These are phyloP conservation scores for Choanephora cucurbitarum DNA, from an alignment of 371 early-diverging fungal species.

Conservation along the genomic window DNA sequence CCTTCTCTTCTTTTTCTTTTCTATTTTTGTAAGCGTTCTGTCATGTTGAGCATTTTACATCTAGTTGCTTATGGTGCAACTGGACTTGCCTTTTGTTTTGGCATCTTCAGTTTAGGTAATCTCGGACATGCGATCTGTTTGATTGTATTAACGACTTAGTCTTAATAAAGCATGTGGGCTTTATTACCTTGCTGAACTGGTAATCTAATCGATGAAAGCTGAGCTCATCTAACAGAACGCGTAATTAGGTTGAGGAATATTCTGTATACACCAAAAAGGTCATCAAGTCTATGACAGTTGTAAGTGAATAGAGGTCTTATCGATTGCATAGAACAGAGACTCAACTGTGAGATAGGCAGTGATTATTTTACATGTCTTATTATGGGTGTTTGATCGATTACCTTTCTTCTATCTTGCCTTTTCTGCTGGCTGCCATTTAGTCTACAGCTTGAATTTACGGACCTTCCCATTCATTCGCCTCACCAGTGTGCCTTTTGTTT, in stretches of 20 bases:
- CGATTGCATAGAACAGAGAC: too few relatives aligned
- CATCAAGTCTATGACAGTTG: slow-evolving; percentile 69
- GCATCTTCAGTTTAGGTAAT: slow-evolving; percentile 49
- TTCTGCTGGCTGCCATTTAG: slow-evolving; percentile 68
- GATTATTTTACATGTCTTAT: slow-evolving; percentile 60
- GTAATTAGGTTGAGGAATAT: slow-evolving; percentile 81
- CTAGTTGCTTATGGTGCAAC: slow-evolving; percentile 46
- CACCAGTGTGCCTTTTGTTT: slow-evolving; percentile 62
- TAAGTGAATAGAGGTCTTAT: too few relatives aligned
- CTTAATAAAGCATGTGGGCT: slow-evolving; percentile 73
- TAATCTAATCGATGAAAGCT: slow-evolving; percentile 36
- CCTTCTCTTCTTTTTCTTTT: slow-evolving; percentile 8
- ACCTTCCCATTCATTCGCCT: slow-evolving; percentile 76
- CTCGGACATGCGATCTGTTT: not conserved
- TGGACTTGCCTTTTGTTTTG: slow-evolving; percentile 43
- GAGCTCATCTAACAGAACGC: too few relatives aligned
- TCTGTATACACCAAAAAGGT: slow-evolving; percentile 78
- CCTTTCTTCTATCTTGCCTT: slow-evolving; percentile 66
- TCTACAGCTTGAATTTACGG: slow-evolving; percentile 70
- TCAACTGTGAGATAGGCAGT: slow-evolving; percentile 54
- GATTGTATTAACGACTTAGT: not conserved
- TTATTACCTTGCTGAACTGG: slow-evolving; percentile 79
- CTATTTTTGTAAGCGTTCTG: not conserved
- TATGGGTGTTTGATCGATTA: slow-evolving; percentile 70
- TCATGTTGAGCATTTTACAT: slow-evolving; percentile 30